These are phyloP conservation scores for Tephrocybe sp. DNA, from an alignment of 768 basidiomycete species.

Conservation along the genomic window DNA sequence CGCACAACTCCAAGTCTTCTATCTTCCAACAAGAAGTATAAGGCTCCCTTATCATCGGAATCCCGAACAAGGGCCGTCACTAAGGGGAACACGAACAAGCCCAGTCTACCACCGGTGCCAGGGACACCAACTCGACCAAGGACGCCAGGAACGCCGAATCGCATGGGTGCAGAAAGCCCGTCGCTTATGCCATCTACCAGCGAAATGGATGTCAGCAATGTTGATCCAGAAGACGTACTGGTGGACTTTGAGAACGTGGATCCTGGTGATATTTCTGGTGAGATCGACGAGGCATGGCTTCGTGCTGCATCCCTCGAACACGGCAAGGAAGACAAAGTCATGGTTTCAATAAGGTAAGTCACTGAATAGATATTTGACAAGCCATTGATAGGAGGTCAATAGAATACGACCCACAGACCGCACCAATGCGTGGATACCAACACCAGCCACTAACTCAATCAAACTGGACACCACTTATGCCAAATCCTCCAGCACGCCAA, in stretches of 20 bases:
- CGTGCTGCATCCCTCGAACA: conserved; percentile 43
- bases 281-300: conserved; percentile 62
- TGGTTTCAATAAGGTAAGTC: conserved; percentile 75
- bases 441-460: conserved; percentile 46
- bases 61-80: conserved; percentile 23
- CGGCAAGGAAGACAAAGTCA: conserved; percentile 81
- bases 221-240: conserved; percentile 74
- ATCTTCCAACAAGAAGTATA: conserved; percentile 63
- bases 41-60: conserved; percentile 56
- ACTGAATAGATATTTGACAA: neutral
- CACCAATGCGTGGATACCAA: conserved; percentile 56
- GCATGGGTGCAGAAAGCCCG: conserved; percentile 49
- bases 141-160: conserved; percentile 52
- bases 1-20: conserved; percentile 27
- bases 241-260: conserved; percentile 78
- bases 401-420: conserved; percentile 65
- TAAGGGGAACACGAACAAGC: conserved; percentile 22
- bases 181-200: conserved; percentile 46
- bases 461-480: conserved; percentile 60
- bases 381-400: conserved; percentile 6
- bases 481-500: conserved; percentile 35
- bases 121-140: conserved; percentile 58
- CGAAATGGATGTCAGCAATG: conserved; percentile 75
- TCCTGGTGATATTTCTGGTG: conserved; percentile 63
- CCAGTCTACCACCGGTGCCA: conserved; percentile 46